phyloP scores from a whole-genome alignment of 805 yeast genomes.

The Candida easanensis region DNA sequence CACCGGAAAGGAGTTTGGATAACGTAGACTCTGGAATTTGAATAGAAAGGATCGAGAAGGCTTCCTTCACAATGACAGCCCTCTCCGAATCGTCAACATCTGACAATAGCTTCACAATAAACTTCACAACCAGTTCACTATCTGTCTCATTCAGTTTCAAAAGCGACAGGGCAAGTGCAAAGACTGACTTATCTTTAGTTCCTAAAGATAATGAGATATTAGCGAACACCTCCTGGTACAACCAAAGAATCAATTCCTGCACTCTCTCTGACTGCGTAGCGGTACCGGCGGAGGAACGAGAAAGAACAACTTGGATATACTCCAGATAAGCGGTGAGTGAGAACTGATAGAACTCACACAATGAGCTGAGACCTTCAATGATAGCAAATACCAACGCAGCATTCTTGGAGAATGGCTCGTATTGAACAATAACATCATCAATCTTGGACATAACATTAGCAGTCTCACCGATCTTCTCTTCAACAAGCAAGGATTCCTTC shows the following conservation, averaged over 20 bases:
- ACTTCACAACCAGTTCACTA: slow-evolving; percentile 15
- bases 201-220: slow-evolving; percentile 41
- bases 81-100: background rate
- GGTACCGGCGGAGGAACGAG: background rate
- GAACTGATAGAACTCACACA: slow-evolving; percentile 59
- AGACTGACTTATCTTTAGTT: slow-evolving; percentile 29
- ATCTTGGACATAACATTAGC: slow-evolving; percentile 52
- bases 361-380: slow-evolving; percentile 37
- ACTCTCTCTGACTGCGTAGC: slow-evolving; percentile 21
- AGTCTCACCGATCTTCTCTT: slow-evolving; percentile 52
- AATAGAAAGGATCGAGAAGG: slow-evolving; percentile 12
- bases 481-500: slow-evolving; percentile 53
- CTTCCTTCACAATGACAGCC: slow-evolving; percentile 5
- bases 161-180: slow-evolving; percentile 40
- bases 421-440: slow-evolving; percentile 45
- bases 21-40: background rate
- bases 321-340: slow-evolving; percentile 43
- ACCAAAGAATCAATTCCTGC: slow-evolving; percentile 29
- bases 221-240: slow-evolving; percentile 48
- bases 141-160: slow-evolving; percentile 22
- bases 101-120: slow-evolving; percentile 11
- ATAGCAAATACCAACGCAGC: slow-evolving; percentile 50
- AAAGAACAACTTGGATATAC: slow-evolving; percentile 33
- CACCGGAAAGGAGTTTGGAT: background rate
- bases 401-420: slow-evolving; percentile 51